Evolutionary conservation across 345 rosid genomes (phyloP).

Genomic region (Citrus glauca): DNA sequence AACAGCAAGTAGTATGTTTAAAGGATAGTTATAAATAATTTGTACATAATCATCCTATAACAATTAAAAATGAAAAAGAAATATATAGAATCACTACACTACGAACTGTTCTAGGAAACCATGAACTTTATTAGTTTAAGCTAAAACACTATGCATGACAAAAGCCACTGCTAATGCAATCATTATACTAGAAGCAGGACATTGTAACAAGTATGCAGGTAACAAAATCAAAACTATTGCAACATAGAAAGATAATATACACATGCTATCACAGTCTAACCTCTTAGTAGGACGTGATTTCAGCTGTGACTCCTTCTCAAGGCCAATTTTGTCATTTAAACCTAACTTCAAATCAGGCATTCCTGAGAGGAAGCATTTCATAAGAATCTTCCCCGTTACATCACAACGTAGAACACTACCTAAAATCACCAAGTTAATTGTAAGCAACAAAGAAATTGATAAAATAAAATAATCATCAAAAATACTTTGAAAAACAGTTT

Average conservation of each 20-base stretch:
- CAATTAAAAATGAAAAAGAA: neutral
- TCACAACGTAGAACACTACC: constrained; percentile 96
- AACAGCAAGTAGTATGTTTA: neutral
- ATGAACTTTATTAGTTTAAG: neutral
- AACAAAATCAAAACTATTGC: neutral
- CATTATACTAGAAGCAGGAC: neutral
- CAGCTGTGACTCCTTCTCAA: constrained; percentile 94
- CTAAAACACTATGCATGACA: neutral
- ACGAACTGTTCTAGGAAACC: neutral
- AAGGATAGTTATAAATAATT: neutral
- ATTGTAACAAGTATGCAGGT: neutral
- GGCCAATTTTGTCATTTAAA: constrained; percentile 97
- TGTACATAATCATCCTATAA: neutral
- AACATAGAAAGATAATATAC: neutral
- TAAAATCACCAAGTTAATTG: constrained; percentile 30
- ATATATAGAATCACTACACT: neutral
- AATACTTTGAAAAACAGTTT: constrained; percentile 7
- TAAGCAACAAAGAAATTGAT: neutral
- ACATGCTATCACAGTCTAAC: constrained; percentile 31
- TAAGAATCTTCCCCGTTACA: constrained; percentile 92
- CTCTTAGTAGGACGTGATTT: constrained; percentile 96
- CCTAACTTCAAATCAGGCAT: constrained; percentile 99
- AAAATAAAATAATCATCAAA: neutral
- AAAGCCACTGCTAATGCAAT: neutral
- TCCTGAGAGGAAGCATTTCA: constrained; percentile 99